Evolutionary conservation across 352 stramenopile species (phyloP).

Genomic region (Elongisporangium anandrum): DNA sequence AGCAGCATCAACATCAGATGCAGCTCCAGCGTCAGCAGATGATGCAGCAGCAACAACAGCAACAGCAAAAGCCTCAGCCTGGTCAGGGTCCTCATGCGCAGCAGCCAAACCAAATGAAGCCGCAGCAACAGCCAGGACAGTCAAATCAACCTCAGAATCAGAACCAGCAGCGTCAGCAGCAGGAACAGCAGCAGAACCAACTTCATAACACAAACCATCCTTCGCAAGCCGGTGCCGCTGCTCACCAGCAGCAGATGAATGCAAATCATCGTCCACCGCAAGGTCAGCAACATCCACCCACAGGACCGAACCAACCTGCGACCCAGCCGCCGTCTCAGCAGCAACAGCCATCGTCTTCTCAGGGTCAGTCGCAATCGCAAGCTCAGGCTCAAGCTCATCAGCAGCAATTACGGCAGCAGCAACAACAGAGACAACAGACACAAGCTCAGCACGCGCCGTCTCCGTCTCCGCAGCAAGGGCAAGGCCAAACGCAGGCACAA

Average conservation of each 20-base stretch:
- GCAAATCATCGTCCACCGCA: slow-evolving; percentile 20
- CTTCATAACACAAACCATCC: background rate
- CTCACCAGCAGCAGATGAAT: slow-evolving; percentile 8
- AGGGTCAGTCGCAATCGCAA: slow-evolving; percentile 8
- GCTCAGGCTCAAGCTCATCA: slow-evolving; percentile 13
- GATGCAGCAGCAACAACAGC: slow-evolving; percentile 17
- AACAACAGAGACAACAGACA: slow-evolving; percentile 20
- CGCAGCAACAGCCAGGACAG: slow-evolving; percentile 13
- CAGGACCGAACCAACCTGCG: slow-evolving; percentile 5
- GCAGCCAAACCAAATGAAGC: slow-evolving; percentile 20
- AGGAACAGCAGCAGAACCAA: slow-evolving; percentile 29
- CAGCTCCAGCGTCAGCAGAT: slow-evolving; percentile 4
- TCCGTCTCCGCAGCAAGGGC: slow-evolving; percentile 14
- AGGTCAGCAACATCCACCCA: slow-evolving; percentile 13
- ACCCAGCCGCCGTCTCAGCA: slow-evolving; percentile 7
- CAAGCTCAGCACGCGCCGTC: slow-evolving; percentile 15
- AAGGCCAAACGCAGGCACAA: slow-evolving; percentile 11
- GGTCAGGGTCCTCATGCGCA: slow-evolving; percentile 5
- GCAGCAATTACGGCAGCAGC: slow-evolving; percentile 21
- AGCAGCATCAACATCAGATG: slow-evolving; percentile 14
- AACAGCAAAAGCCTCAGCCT: slow-evolving; percentile 25
- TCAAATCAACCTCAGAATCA: slow-evolving; percentile 14
- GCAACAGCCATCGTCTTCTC: slow-evolving; percentile 15
- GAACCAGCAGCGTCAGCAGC: slow-evolving; percentile 28
- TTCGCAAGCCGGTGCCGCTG: background rate